Percentiles rank a stretch among this genome's conserved stretches.
phyloP scores from a whole-genome alignment of 1,284 basidiomycete species.

The Acaromyces ingoldii region DNA sequence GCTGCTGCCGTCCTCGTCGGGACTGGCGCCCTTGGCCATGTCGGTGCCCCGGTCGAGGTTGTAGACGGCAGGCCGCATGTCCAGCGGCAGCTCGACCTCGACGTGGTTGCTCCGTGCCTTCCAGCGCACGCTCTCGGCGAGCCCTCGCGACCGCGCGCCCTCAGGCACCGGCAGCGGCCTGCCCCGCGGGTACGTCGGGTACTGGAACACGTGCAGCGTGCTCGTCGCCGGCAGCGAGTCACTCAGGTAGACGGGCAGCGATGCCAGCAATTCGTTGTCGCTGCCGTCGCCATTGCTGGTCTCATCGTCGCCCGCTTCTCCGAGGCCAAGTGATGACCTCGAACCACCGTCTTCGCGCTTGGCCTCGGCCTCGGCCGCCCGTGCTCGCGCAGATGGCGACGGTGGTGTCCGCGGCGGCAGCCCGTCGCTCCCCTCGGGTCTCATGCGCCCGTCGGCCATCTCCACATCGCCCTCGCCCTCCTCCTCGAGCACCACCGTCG shows the following conservation, averaged over 20 bases:
- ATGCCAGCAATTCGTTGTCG: slow-evolving; percentile 28
- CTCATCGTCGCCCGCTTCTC: too few relatives aligned
- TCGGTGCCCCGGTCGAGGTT: slow-evolving; percentile 38
- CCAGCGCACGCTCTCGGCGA: slow-evolving; percentile 38
- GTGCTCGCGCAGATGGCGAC: too few relatives aligned
- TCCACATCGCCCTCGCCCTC: too few relatives aligned
- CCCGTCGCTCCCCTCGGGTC: too few relatives aligned
- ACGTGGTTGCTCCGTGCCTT: slow-evolving; percentile 40
- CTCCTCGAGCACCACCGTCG: too few relatives aligned
- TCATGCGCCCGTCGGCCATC: too few relatives aligned
- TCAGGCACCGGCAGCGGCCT: slow-evolving; percentile 40
- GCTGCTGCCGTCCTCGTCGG: too few relatives aligned
- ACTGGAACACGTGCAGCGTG: slow-evolving; percentile 43
- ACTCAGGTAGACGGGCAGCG: slow-evolving; percentile 46
- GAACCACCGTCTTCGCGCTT: too few relatives aligned
- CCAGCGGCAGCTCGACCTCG: slow-evolving; percentile 47
- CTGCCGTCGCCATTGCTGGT: too few relatives aligned
- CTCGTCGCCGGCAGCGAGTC: slow-evolving; percentile 30
- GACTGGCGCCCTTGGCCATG: slow-evolving; percentile 22
- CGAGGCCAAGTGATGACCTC: too few relatives aligned
- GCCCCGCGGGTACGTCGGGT: slow-evolving; percentile 42
- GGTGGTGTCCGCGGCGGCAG: too few relatives aligned
- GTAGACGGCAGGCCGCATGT: slow-evolving; percentile 42
- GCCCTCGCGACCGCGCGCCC: slow-evolving; percentile 37
- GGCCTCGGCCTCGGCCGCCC: too few relatives aligned